phyloP scores from a whole-genome alignment of 1,139 yeast genomes.

The Saccharomyces hybrid region DNA sequence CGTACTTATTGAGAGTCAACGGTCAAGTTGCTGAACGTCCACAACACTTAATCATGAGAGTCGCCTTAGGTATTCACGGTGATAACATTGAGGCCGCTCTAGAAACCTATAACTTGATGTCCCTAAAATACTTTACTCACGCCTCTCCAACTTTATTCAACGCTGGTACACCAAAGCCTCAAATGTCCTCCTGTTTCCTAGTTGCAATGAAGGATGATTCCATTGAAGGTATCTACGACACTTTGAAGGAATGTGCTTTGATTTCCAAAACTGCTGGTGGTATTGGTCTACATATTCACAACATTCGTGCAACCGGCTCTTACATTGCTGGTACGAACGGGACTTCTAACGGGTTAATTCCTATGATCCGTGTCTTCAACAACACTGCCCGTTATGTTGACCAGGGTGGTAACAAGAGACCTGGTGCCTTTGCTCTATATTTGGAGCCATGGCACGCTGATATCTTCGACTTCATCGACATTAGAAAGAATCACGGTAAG shows the following conservation, averaged over 20 bases:
- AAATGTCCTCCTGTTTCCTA: conserved; percentile 81
- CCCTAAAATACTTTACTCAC: conserved; percentile 73
- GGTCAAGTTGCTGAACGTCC: conserved; percentile 81
- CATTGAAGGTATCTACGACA: conserved; percentile 82
- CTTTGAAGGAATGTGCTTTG: conserved; percentile 75
- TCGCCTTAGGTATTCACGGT: conserved; percentile 80
- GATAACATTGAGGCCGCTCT: conserved; percentile 59
- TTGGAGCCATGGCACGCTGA: conserved; percentile 92
- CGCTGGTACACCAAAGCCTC: conserved; percentile 80
- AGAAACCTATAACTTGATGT: conserved; percentile 78
- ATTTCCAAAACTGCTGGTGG: conserved; percentile 91
- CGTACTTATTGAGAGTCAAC: conserved; percentile 57
- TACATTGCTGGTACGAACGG: conserved; percentile 87
- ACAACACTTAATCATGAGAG: conserved; percentile 83
- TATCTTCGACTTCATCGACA: conserved; percentile 69
- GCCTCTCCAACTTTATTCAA: conserved; percentile 87
- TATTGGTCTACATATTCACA: conserved; percentile 75
- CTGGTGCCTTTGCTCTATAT: conserved; percentile 85
- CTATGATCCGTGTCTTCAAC: conserved; percentile 84
- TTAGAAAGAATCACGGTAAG: conserved; percentile 83
- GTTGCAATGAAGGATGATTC: conserved; percentile 84
- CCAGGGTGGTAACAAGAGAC: conserved; percentile 90
- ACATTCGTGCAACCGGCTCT: conserved; percentile 76
- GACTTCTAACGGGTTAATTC: conserved; percentile 81
- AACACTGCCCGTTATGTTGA: conserved; percentile 88